Base-by-base conservation (phyloP, 2,329 filamentous ascomycete species). In the Epicoccum sorghinum region DNA sequence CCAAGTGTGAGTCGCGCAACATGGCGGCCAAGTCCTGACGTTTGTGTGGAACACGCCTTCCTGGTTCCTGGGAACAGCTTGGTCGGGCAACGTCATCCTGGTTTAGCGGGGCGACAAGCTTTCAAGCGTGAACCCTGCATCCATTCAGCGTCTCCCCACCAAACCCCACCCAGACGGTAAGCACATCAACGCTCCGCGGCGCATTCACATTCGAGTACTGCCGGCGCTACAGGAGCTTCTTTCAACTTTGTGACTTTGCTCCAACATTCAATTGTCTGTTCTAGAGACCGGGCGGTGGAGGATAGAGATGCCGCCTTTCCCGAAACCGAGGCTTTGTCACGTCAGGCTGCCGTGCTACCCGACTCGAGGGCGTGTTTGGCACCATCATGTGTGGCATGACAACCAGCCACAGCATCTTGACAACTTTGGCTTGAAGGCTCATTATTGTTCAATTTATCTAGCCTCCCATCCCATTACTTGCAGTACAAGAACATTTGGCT, bases 11-110 rank as follows among this genome's bases (percentile, higher is more conserved):
- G 37, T 47, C 27, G 52, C 52, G 52, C 47, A 41, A 54, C 52
- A 55, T 55, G 47, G 41, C 42, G 37, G 41, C 36, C 23, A 24
- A 47, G 46, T 45, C 27, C 47, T 55, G 47, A 36, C 47, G 52
- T 40, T 47, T n/a, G 40, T 35, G 42, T 47, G 41, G 41, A 33
- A 50, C 38, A 37, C 41, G 46, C 41, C 52, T 44, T 46, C 37
- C 52, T 49, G 33, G 29, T 54, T 50, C 52, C 52, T 55, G 46
- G 52, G 18, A 18, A 18, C 18, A 18, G 18, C 18, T 55, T 42
- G 46, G 41, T 49, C 35, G 40, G 52, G 45, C 48, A 42, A 59
- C 52, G 57, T 59, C 57, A 55, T 57, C 47, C 50, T 47, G 54
- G 52, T 48, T 39, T 45, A 59, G 46, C 40, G 52, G 38, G 52